These are phyloP conservation scores for Tetradesmus lagerheimii DNA, from an alignment of 139 green algal species.

Conservation along the genomic window DNA sequence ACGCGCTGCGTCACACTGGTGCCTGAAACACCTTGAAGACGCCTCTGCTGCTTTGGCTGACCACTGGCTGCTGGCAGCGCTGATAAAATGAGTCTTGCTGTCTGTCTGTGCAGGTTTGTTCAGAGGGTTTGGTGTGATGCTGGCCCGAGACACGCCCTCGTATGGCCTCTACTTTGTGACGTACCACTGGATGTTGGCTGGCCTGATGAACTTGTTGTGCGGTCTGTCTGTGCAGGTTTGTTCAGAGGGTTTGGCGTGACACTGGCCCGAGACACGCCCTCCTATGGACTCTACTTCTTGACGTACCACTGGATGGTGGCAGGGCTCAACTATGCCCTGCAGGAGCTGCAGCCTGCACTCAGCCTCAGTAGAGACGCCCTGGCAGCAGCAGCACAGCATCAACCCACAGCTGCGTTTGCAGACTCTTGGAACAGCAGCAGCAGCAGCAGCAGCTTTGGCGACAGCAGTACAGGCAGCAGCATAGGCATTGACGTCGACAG, in stretches of 20 bases:
- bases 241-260: conserved; percentile 73
- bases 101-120: conserved; percentile 65
- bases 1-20: too few species aligned
- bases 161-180: conserved; percentile 77
- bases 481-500: not conserved
- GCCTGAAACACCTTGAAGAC: too few species aligned
- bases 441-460: not conserved
- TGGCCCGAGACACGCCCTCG: conserved; percentile 70
- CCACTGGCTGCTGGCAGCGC: too few species aligned
- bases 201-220: too few species aligned
- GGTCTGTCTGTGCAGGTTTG: conserved; percentile 55
- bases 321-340: not conserved
- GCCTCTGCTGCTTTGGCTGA: too few species aligned
- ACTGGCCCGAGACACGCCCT: conserved; percentile 70
- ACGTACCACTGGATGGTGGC: conserved; percentile 36
- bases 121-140: conserved; percentile 67
- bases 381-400: conserved; percentile 16
- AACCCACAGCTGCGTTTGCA: not conserved
- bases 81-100: not conserved
- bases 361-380: not conserved
- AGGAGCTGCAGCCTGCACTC: conserved; percentile 23
- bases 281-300: conserved; percentile 41
- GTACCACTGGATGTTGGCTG: too few species aligned
- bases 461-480: not conserved
- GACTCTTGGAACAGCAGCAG: not conserved